Evolutionary conservation across 2,329 filamentous ascomycete species (phyloP).

Genomic region (Microdochium nivale): DNA sequence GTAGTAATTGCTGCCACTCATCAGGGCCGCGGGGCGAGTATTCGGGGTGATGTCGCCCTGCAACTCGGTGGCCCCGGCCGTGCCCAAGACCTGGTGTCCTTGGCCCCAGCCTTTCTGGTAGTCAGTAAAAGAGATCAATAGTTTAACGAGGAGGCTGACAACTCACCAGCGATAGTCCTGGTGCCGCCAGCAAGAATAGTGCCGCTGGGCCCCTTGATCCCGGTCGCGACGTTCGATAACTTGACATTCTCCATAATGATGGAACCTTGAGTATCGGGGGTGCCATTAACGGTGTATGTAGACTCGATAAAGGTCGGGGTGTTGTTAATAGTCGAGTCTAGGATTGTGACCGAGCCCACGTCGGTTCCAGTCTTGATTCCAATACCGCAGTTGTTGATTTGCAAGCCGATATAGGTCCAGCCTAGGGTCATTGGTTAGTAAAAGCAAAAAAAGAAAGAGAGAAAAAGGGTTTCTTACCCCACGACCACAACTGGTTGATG

Average conservation of each 20-base stretch:
- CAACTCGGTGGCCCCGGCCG: constrained; percentile 26
- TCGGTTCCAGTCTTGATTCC: constrained; percentile 55
- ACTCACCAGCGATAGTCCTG: constrained; percentile 42
- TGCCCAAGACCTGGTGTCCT: constrained; percentile 52
- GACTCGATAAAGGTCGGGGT: constrained; percentile 58
- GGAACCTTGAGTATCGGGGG: constrained; percentile 38
- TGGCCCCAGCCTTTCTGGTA: constrained; percentile 66
- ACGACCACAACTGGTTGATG: background rate
- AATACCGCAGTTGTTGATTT: constrained; percentile 48
- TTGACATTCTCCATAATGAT: constrained; percentile 47
- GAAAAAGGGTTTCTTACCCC: too few relatives aligned
- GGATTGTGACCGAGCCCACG: constrained; percentile 61
- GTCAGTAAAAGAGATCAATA: too few relatives aligned
- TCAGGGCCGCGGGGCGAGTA: constrained; percentile 42
- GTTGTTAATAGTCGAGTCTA: constrained; percentile 60
- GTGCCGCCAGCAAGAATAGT: constrained; percentile 47
- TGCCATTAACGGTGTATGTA: constrained; percentile 35
- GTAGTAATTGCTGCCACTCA: constrained; percentile 41
- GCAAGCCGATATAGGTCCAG: constrained; percentile 57
- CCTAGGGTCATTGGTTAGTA: constrained; percentile 27
- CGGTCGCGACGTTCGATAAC: constrained; percentile 25
- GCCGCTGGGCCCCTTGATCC: constrained; percentile 27
- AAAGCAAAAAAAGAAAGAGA: too few relatives aligned
- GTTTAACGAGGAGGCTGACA: too few relatives aligned
- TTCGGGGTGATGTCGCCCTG: constrained; percentile 38